Base-by-base conservation (phyloP, 306 rosid species). In the Rubus parviflorus region DNA sequence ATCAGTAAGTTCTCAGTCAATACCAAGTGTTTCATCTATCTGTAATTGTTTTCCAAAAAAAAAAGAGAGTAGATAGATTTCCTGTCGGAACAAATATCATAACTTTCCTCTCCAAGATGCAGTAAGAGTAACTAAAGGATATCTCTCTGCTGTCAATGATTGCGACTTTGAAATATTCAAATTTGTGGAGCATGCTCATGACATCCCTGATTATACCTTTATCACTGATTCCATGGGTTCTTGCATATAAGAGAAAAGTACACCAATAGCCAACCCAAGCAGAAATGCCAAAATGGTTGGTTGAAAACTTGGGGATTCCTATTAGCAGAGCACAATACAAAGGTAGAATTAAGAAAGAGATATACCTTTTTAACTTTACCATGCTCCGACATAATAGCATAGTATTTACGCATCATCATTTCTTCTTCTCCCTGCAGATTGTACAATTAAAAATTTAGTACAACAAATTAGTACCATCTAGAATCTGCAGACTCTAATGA, bases 351-450 rank as follows among this genome's bases (percentile, higher is more conserved):
- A 5, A 43, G 54, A 60, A 46, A 61, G 58, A 60, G 15, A 0
- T 30, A 43, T 47, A 79, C 88, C 83, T 79, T 85, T 71, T 82
- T 77, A 4, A 71, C 38, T 72, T 83, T 69, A 75, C 84, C 87
- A 70, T 75, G 86, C 64, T 82, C 77, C 5, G 81, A 69, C 89
- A 83, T 81, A n/a, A 87, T 81, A 68, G 83, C 84, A 10, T 83
- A 85, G 22, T 83, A 85, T 46, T 87, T 87, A 60, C 83, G 83
- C 91, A 83, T 85, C 68, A 87, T 78, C 91, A 85, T 87, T 78
- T 85, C 89, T 79, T 88, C 91, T 82, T 83, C 91, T n/a, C 81
- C 89, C 91, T 83, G 69, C 73, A 73, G 40, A 72, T 62, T 79
- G n/a, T 57, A 76, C 42, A 58, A n/a, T 38, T 64, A 19, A 5